These are phyloP conservation scores for Didymosphaeria variabile DNA, from an alignment of 2,329 filamentous ascomycete species.

Conservation along the genomic window DNA sequence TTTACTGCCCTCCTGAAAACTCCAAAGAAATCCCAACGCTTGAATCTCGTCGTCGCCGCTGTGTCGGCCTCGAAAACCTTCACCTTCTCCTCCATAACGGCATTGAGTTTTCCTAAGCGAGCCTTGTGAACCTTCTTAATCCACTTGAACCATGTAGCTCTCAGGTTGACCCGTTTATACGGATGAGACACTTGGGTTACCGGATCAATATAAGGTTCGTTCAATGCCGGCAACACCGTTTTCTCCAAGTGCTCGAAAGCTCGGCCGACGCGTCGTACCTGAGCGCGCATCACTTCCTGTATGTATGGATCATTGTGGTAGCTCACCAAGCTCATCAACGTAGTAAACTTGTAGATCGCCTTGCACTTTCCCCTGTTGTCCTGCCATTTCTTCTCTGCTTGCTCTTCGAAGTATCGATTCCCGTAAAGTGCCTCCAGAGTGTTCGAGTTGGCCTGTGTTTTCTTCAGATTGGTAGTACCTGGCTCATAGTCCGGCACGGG, in stretches of 20 bases:
- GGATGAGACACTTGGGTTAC: background rate
- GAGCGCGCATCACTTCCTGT: constrained; percentile 17
- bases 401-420: constrained; percentile 9
- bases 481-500: background rate
- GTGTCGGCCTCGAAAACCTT: constrained; percentile 4
- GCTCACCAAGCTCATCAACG: constrained; percentile 9
- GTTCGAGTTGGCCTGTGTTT: constrained; percentile 7
- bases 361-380: constrained; percentile 17
- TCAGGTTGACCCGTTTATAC: constrained; percentile 6
- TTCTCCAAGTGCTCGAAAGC: constrained; percentile 10
- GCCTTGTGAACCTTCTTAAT: constrained; percentile 14
- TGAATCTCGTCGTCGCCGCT: constrained; percentile 8
- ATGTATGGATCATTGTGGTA: constrained; percentile 19
- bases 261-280: constrained; percentile 13
- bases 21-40: constrained; percentile 18
- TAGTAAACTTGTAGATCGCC: constrained; percentile 14
- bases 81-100: constrained; percentile 8
- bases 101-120: constrained; percentile 6
- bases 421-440: constrained; percentile 14
- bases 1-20: constrained; percentile 13
- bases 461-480: constrained; percentile 1
- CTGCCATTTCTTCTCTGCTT: background rate
- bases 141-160: constrained; percentile 17
- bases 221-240: background rate
- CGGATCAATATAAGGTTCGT: background rate